Evolutionary conservation across 345 rosid genomes (phyloP), one percentile per base, ranked within the genome.

Genomic region (Streptanthus diversifolius): DNA sequence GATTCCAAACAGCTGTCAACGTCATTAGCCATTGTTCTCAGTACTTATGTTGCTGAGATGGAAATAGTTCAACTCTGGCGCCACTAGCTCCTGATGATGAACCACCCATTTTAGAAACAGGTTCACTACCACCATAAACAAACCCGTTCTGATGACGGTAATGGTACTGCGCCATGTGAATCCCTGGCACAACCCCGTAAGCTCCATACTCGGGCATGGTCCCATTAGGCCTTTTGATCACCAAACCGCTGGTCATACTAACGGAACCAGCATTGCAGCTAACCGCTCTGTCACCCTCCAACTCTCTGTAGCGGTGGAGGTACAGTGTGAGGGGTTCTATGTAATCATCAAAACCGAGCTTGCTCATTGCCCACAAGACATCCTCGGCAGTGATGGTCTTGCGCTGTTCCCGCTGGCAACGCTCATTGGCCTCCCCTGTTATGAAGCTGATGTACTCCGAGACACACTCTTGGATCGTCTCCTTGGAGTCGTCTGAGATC

Each of bases 401-500:
- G 70, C 96, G 89, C 81, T 91, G 97, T 90, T 91, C 98, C 0
- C 85, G 80, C 79, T 89, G 97, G 86, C 98, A 93, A 12, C 91
- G 90, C 74, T 93, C 98, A 8, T 93, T 93, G 74, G 98, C 98
- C 57, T 93, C 98, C 0, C 97, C 97, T 0, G 98, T 93, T 70
- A 93, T 80, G 87, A 93, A 91, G 85, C 97, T 93, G 84, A 93
- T 93, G 90, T 79, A 93, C 85, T 91, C 98, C 0, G 98, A 93
- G 29, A 91, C 97, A 24, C 98, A 93, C 80, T 93, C 97, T 72
- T 93, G 98, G 79, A 93, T 84, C 0, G 96, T 91, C 75, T 93
- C 98, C 84, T 93, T 93, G 37, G 98, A 92, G 1, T 93, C 97
- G 9, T 93, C 98, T 0, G 98, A 89, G 72, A 91, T 93, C 78